Evolutionary conservation across 1,284 basidiomycete species (phyloP).

Genomic region (Leccinum griseonigrum): DNA sequence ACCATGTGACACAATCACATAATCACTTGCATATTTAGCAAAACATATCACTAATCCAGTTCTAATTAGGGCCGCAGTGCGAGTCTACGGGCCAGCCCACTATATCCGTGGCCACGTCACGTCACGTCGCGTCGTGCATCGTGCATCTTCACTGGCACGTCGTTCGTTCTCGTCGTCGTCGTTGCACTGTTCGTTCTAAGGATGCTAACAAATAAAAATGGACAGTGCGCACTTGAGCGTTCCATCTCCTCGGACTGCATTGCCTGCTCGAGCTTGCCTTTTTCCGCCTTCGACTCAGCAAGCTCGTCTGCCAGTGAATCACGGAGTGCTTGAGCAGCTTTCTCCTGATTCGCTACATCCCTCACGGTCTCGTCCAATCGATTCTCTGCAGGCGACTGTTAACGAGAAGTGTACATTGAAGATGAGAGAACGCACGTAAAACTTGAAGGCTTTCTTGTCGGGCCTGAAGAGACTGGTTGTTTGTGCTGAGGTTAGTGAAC

Average conservation of each 20-base stretch:
- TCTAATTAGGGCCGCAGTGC: too few species aligned
- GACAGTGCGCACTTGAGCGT: background rate
- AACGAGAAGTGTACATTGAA: background rate
- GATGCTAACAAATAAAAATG: background rate
- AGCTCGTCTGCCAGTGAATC: background rate
- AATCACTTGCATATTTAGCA: too few species aligned
- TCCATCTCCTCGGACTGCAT: background rate
- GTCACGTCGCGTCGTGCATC: too few species aligned
- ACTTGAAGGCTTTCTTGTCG: background rate
- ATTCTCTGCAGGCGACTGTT: background rate
- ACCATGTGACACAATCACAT: too few species aligned
- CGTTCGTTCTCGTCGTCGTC: too few species aligned
- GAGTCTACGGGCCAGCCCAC: too few species aligned
- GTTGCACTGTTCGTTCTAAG: background rate
- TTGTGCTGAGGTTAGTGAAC: background rate
- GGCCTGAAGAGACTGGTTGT: background rate
- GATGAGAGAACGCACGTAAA: background rate
- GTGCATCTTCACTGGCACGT: too few species aligned
- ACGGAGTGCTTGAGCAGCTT: background rate
- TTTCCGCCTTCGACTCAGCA: background rate
- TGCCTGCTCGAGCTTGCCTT: background rate
- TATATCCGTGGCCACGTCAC: too few species aligned
- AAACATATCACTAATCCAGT: too few species aligned
- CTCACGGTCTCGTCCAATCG: background rate
- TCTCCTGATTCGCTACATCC: background rate